Conservation (phyloP, 1,139 yeast genomes). For the Magnusiomyces clavatus region DNA sequence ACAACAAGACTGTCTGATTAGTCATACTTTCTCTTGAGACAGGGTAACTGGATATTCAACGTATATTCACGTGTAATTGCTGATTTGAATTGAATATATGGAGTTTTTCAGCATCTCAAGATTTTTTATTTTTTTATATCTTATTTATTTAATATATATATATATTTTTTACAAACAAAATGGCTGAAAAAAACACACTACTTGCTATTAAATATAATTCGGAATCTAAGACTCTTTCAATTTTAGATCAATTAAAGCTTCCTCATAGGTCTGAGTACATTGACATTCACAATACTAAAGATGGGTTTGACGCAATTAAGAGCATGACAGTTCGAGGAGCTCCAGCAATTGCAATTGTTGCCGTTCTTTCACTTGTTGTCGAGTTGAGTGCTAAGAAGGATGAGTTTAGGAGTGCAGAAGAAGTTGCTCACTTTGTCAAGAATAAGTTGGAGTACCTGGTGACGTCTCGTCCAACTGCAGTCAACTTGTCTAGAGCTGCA, state of each 20-base stretch:
- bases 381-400: slow-evolving; percentile 37
- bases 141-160: too few relatives aligned
- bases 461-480: slow-evolving; percentile 90
- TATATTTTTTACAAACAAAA: too few relatives aligned
- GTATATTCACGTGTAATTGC: too few relatives aligned
- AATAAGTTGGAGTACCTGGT: slow-evolving; percentile 56
- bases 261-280: slow-evolving; percentile 75
- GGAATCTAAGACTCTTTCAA: slow-evolving; percentile 40
- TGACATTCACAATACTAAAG: slow-evolving; percentile 49
- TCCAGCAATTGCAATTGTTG: slow-evolving; percentile 96
- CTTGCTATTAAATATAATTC: slow-evolving; percentile 66
- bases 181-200: slow-evolving; percentile 17
- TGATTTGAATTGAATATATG: too few relatives aligned
- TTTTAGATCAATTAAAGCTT: slow-evolving; percentile 72
- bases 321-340: slow-evolving; percentile 96
- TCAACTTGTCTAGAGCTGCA: slow-evolving; percentile 76
- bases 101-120: too few relatives aligned
- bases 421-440: slow-evolving; percentile 21
- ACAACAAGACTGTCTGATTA: too few relatives aligned
- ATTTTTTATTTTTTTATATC: too few relatives aligned
- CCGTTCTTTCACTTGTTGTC: slow-evolving; percentile 73
- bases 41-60: too few relatives aligned
- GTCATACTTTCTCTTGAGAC: too few relatives aligned
- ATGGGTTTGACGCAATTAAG: slow-evolving; percentile 75
- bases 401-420: slow-evolving; percentile 9